Percentiles rank a stretch among this genome's conserved stretches.
phyloP scores from a whole-genome alignment of 192 early-diverging fungal genomes.

The Backusella psychrophila region DNA sequence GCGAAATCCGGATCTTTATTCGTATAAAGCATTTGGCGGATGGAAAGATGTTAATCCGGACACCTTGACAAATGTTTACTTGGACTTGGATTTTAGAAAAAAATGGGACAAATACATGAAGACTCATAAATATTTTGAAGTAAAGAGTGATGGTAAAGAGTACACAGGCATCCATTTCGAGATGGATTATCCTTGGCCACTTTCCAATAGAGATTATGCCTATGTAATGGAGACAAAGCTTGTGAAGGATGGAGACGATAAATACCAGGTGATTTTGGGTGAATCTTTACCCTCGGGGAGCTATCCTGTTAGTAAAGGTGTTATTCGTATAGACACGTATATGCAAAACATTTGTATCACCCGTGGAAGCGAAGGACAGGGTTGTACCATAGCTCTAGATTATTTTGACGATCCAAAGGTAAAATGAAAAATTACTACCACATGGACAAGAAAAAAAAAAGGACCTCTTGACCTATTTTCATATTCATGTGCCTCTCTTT shows the following conservation, averaged over 20 bases:
- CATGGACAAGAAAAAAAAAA: background rate
- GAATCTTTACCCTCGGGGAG: constrained; percentile 26
- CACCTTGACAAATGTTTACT: constrained; percentile 46
- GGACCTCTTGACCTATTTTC: background rate
- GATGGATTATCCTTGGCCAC: constrained; percentile 44
- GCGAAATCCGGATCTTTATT: constrained; percentile 42
- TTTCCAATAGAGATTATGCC: constrained; percentile 47
- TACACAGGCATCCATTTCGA: background rate
- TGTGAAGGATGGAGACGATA: background rate
- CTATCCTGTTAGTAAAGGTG: constrained; percentile 37
- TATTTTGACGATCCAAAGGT: constrained; percentile 58
- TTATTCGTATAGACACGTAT: constrained; percentile 46
- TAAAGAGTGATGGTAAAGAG: background rate
- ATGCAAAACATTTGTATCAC: constrained; percentile 50
- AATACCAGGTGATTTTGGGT: constrained; percentile 28
- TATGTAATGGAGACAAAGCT: constrained; percentile 35
- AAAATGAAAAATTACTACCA: constrained; percentile 15
- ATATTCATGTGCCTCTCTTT: background rate
- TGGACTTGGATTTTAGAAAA: constrained; percentile 48
- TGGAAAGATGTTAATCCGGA: constrained; percentile 42
- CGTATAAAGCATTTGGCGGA: constrained; percentile 46
- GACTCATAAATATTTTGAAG: constrained; percentile 31
- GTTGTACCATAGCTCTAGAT: constrained; percentile 43
- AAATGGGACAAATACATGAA: constrained; percentile 57
- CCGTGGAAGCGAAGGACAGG: constrained; percentile 31